Percentiles rank a stretch among this genome's conserved stretches.
Evolutionary conservation across 1,139 yeast genomes (phyloP).

Genomic region (Taphrina sp.): DNA sequence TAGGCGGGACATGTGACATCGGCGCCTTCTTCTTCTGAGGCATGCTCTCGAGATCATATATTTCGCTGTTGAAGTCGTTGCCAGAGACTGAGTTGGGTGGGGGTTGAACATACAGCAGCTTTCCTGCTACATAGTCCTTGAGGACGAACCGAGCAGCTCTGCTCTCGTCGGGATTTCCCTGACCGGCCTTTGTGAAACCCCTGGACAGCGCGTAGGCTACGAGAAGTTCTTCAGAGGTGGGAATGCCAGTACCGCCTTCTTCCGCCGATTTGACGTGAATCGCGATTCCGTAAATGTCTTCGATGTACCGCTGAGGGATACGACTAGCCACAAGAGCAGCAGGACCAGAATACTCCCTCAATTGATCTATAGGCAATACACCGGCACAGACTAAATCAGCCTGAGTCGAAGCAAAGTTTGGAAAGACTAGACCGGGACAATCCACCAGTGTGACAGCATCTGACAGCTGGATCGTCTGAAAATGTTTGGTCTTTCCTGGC

Average conservation of each 20-base stretch:
- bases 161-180: conserved; percentile 92
- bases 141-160: conserved; percentile 89
- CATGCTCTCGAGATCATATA: conserved; percentile 58
- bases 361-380: conserved; percentile 94
- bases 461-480: conserved; percentile 88
- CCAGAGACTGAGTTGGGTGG: conserved; percentile 60
- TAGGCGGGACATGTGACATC: conserved; percentile 19
- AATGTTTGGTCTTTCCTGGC: conserved; percentile 98
- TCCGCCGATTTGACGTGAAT: conserved; percentile 69
- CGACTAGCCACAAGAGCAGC: conserved; percentile 79
- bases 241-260: conserved; percentile 87
- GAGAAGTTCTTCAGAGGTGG: conserved; percentile 84
- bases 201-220: conserved; percentile 94
- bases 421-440: conserved; percentile 99
- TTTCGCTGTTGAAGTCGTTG: conserved; percentile 70
- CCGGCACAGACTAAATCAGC: conserved; percentile 98
- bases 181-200: conserved; percentile 91
- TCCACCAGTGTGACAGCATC: conserved; percentile 86
- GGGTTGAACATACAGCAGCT: conserved; percentile 77
- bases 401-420: conserved; percentile 93
- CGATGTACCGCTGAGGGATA: conserved; percentile 82
- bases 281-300: conserved; percentile 90
- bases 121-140: conserved; percentile 94
- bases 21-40: conserved; percentile 24
- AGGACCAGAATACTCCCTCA: conserved; percentile 93